Conservation (phyloP, 1,284 basidiomycete genomes). For the Cryptococcus hybrid region DNA sequence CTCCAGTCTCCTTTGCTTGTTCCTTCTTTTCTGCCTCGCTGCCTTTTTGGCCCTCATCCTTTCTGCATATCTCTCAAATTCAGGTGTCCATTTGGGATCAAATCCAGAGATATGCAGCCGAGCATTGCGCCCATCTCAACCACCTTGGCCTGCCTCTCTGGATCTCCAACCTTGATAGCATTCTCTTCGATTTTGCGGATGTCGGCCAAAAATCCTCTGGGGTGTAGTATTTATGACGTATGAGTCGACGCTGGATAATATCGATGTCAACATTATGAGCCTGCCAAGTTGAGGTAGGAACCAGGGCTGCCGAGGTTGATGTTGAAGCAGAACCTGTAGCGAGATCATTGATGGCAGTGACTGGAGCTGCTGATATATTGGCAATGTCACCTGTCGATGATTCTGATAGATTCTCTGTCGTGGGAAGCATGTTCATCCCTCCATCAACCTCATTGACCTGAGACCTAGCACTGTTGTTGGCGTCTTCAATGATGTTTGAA, state of each 20-base stretch:
- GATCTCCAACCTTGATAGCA: slow-evolving; percentile 67
- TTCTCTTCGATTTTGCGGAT: slow-evolving; percentile 87
- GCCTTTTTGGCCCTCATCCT: slow-evolving; percentile 78
- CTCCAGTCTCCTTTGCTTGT: slow-evolving; percentile 25
- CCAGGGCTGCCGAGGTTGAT: not conserved
- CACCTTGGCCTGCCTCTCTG: slow-evolving; percentile 74
- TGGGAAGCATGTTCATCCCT: not conserved
- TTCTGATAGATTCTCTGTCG: not conserved
- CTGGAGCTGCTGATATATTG: not conserved
- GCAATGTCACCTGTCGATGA: too few species aligned
- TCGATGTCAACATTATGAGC: slow-evolving; percentile 83
- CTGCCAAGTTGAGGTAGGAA: slow-evolving; percentile 25
- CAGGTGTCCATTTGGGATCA: slow-evolving; percentile 74
- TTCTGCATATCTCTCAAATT: slow-evolving; percentile 84
- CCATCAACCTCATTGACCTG: not conserved
- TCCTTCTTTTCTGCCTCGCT: slow-evolving; percentile 58
- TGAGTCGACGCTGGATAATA: slow-evolving; percentile 81
- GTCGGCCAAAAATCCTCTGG: slow-evolving; percentile 81
- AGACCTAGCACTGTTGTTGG: not conserved
- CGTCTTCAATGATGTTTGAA: not conserved
- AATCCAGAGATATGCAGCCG: slow-evolving; percentile 82
- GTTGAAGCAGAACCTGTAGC: not conserved
- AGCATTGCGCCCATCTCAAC: slow-evolving; percentile 87
- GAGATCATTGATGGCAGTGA: not conserved
- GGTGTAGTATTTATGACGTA: slow-evolving; percentile 83